Percentiles rank a stretch among this genome's conserved stretches.
These are phyloP conservation scores for Penstemon davidsonii DNA, from an alignment of 257 asterid species.

Conservation along the genomic window DNA sequence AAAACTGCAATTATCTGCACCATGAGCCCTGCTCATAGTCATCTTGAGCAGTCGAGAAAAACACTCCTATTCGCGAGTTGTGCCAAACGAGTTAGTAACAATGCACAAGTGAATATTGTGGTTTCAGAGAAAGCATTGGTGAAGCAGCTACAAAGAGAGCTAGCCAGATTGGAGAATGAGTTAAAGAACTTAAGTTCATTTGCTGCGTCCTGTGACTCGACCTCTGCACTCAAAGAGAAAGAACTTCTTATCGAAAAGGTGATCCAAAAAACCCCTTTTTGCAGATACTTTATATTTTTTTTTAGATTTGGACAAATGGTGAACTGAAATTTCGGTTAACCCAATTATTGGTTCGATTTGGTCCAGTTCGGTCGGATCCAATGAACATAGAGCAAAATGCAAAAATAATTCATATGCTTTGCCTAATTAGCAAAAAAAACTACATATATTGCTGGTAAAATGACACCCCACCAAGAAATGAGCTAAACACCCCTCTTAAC, in stretches of 20 bases:
- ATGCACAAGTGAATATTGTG: conserved; percentile 78
- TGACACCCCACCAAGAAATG: too few relatives aligned
- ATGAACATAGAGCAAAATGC: neutral
- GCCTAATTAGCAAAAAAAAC: too few relatives aligned
- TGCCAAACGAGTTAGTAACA: conserved; percentile 86
- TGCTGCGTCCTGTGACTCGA: conserved; percentile 45
- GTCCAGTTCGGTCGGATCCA: neutral
- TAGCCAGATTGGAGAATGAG: conserved; percentile 71
- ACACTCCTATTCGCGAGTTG: conserved; percentile 90
- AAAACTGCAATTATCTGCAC: conserved; percentile 90
- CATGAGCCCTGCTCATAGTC: conserved; percentile 89
- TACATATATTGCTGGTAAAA: too few relatives aligned
- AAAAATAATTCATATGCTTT: too few relatives aligned
- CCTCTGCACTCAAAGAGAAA: conserved; percentile 59
- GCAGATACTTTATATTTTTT: neutral
- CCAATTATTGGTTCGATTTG: too few relatives aligned
- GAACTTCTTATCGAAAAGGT: conserved; percentile 83
- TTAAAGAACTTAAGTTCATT: conserved; percentile 53
- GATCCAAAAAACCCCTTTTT: neutral
- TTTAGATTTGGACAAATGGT: too few relatives aligned
- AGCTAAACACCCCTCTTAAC: too few relatives aligned
- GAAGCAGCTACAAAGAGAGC: conserved; percentile 79
- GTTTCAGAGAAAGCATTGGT: conserved; percentile 91
- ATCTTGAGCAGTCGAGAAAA: conserved; percentile 92
- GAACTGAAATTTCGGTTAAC: too few relatives aligned